Evolutionary conservation across 371 early-diverging fungal genomes (phyloP).

Genomic region (Mortierella sp.): DNA sequence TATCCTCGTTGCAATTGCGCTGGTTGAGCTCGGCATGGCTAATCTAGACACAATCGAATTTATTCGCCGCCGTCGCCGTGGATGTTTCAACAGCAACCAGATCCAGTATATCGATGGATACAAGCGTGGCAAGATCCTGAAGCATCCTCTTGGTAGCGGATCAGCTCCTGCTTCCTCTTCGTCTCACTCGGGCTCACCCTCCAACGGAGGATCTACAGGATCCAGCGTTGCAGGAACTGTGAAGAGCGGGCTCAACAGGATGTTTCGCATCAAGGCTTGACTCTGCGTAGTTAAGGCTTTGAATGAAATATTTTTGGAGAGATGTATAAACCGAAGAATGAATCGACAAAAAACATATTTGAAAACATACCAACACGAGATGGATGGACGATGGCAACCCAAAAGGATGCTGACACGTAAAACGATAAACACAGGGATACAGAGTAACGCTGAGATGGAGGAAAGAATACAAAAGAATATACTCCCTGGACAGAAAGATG

Average conservation of each 20-base stretch:
- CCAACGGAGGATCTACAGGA: conserved; percentile 7
- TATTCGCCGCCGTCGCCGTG: conserved; percentile 81
- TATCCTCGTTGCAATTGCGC: conserved; percentile 81
- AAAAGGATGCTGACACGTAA: not conserved
- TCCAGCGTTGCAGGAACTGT: conserved; percentile 12
- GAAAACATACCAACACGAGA: not conserved
- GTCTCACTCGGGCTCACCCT: not conserved
- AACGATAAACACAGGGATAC: not conserved
- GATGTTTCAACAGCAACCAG: conserved; percentile 87
- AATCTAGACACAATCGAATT: conserved; percentile 84
- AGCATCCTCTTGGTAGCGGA: conserved; percentile 31
- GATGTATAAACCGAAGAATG: not conserved
- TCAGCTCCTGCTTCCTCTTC: conserved; percentile 5
- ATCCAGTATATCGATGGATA: conserved; percentile 80
- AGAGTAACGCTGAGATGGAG: too few relatives aligned
- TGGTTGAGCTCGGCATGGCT: conserved; percentile 86
- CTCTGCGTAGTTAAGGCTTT: conserved; percentile 37
- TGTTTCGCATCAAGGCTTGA: conserved; percentile 57
- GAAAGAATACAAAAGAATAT: too few relatives aligned
- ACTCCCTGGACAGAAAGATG: too few relatives aligned
- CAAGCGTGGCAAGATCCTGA: conserved; percentile 66
- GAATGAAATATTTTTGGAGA: not conserved
- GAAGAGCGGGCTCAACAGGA: conserved; percentile 52
- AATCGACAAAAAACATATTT: not conserved
- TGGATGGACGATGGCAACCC: not conserved